phyloP scores from a whole-genome alignment of 148 eudicot species.

The Persicaria tinctoria region DNA sequence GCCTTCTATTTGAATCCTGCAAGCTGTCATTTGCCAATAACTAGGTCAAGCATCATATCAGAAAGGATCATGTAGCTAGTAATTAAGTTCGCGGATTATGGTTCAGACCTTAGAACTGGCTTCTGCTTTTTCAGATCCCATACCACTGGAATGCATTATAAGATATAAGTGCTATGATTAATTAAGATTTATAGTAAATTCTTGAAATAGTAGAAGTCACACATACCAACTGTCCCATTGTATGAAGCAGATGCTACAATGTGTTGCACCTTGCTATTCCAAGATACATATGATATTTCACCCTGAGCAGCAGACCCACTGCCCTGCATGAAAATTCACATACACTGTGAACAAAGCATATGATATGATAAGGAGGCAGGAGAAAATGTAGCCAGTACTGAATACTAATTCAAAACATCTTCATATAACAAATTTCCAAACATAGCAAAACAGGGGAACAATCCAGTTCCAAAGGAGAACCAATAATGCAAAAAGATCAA shows the following conservation, averaged over 20 bases:
- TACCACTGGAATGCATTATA: slow-evolving; percentile 47
- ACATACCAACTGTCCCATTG: slow-evolving; percentile 88
- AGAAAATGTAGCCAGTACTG: not conserved
- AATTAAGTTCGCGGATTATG: not conserved
- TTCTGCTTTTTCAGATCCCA: slow-evolving; percentile 97
- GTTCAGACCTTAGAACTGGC: slow-evolving; percentile 65
- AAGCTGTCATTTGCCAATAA: slow-evolving; percentile 48
- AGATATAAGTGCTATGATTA: not conserved
- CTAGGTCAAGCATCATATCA: not conserved
- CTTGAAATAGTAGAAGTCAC: not conserved
- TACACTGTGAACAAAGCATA: slow-evolving; percentile 14
- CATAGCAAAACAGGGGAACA: not conserved
- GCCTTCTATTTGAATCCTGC: slow-evolving; percentile 69
- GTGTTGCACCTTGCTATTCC: slow-evolving; percentile 88
- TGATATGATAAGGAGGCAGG: slow-evolving; percentile 52
- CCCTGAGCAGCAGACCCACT: slow-evolving; percentile 80
- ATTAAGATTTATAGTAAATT: slow-evolving; percentile 4
- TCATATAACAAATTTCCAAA: not conserved
- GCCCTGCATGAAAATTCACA: slow-evolving; percentile 39
- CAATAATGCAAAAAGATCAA: not conserved
- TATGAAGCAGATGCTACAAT: slow-evolving; percentile 85
- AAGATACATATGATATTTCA: slow-evolving; percentile 87
- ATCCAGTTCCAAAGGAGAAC: not conserved
- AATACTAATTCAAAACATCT: not conserved
- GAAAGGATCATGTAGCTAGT: not conserved